Evolutionary conservation across 257 asterid genomes (phyloP).

Genomic region (Anisodus acutangulus): DNA sequence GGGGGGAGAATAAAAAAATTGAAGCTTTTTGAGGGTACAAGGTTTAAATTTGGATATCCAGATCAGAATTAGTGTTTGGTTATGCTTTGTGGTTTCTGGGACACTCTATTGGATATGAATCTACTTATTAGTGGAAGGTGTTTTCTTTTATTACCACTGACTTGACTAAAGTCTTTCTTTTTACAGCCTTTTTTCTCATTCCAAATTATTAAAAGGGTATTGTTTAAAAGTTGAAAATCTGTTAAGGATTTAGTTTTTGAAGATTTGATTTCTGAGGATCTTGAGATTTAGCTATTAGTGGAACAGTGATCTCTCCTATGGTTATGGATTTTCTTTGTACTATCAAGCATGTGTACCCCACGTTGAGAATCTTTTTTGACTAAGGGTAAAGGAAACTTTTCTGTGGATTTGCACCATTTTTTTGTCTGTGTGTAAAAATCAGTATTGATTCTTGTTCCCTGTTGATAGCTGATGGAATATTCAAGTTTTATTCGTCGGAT

Average conservation of each 20-base stretch:
- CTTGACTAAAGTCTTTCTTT: not conserved
- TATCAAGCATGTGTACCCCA: not conserved
- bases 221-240: not conserved
- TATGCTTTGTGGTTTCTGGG: conserved; percentile 19
- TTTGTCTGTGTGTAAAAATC: not conserved
- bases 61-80: not conserved
- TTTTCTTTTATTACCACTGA: not conserved
- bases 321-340: not conserved
- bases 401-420: not conserved
- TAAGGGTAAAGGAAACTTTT: not conserved
- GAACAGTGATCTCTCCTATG: conserved; percentile 7
- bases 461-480: conserved; percentile 2
- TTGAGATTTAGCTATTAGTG: conserved; percentile 20
- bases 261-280: not conserved
- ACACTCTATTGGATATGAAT: not conserved
- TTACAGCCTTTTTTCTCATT: not conserved
- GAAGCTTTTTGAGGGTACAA: not conserved
- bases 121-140: not conserved
- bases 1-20: not conserved
- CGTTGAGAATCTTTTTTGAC: not conserved
- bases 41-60: not conserved
- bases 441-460: not conserved
- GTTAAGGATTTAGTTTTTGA: not conserved
- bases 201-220: conserved; percentile 2
- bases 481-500: not conserved